Base-by-base conservation (phyloP, 495 filamentous ascomycete genomes). In the Xylaria acuta region DNA sequence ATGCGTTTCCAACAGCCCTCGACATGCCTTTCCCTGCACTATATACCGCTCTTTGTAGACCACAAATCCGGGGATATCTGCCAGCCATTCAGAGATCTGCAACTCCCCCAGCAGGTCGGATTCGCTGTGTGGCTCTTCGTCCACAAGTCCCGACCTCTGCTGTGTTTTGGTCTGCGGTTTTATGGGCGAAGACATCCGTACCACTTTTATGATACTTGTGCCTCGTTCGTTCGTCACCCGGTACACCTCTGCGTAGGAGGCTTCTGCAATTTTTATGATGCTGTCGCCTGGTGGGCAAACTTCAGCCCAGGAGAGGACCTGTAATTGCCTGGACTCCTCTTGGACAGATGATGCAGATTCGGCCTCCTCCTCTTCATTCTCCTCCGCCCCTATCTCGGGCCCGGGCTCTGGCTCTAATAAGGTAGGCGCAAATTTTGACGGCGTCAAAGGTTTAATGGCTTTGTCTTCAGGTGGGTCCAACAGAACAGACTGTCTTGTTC, bases 61-160 rank as follows among this genome's bases (percentile, higher is more conserved):
- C n/a, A 94, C 93, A 80, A 97, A 97, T n/a, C 94, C 94, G 2
- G 93, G 93, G 54, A 95, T 90, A 22, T 89, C 87, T 59, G 92
- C 90, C 30, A 97, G 87, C 68, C 88, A 90, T 69, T 93, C 90
- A 25, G 95, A 90, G 68, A 96, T 91, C 67, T 86, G 86, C 27
- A 95, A 84, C 78, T 97, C 94, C 0, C 88, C 80, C 12, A 73
- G 70, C 58, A 84, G 73, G 66, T 81, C 80, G 40, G 77, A 77
- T 58, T 83, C 84, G 32, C 73, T 81, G 75, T 83, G 85, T 0
- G 84, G 82, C 59, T 86, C 81, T 59, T 86, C 85, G 74, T 86
- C 85, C 8, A 86, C 81, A 1, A 86, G 75, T 5, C 83, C 75
- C 25, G 84, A 75, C 73, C 76, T 84, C 74, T 80, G 82, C 78